These are phyloP conservation scores for Abelmoschus esculentus DNA, from an alignment of 345 rosid species.

Conservation along the genomic window DNA sequence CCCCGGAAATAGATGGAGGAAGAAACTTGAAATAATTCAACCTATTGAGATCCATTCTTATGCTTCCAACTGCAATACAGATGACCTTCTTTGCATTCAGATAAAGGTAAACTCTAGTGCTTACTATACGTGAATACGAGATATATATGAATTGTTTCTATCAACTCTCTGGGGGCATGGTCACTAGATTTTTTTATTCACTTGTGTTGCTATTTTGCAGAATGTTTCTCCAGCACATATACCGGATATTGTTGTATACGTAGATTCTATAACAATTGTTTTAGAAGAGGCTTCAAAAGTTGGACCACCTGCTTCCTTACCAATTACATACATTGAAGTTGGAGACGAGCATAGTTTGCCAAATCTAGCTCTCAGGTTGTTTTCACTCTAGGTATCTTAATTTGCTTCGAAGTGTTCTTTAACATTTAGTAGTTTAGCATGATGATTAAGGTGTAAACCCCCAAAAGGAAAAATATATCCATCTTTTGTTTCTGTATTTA, in stretches of 20 bases:
- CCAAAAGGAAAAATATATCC: background rate
- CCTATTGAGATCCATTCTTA: slow-evolving; percentile 76
- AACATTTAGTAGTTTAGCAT: slow-evolving; percentile 11
- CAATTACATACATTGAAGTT: slow-evolving; percentile 88
- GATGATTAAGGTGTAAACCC: background rate
- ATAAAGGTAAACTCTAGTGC: slow-evolving; percentile 50
- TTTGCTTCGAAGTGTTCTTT: slow-evolving; percentile 9
- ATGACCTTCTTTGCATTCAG: slow-evolving; percentile 91
- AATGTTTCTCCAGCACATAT: slow-evolving; percentile 69
- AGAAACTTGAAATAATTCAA: slow-evolving; percentile 86
- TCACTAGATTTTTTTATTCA: slow-evolving; percentile 8
- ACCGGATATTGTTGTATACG: slow-evolving; percentile 62
- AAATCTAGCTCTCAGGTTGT: slow-evolving; percentile 84
- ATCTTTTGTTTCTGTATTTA: background rate
- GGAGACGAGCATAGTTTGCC: slow-evolving; percentile 79
- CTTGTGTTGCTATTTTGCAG: slow-evolving; percentile 38
- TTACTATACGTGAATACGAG: background rate
- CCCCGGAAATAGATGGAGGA: slow-evolving; percentile 97
- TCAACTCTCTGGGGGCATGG: background rate
- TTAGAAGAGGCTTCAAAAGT: slow-evolving; percentile 74
- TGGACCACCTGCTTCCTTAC: slow-evolving; percentile 65
- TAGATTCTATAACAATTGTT: slow-evolving; percentile 87
- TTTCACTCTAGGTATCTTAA: slow-evolving; percentile 18
- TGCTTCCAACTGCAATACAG: slow-evolving; percentile 81
- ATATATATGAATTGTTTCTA: background rate